Percentiles rank a stretch among this genome's conserved stretches.
These are phyloP conservation scores for Mycena vulgaris DNA, from an alignment of 768 basidiomycete species.

Conservation along the genomic window DNA sequence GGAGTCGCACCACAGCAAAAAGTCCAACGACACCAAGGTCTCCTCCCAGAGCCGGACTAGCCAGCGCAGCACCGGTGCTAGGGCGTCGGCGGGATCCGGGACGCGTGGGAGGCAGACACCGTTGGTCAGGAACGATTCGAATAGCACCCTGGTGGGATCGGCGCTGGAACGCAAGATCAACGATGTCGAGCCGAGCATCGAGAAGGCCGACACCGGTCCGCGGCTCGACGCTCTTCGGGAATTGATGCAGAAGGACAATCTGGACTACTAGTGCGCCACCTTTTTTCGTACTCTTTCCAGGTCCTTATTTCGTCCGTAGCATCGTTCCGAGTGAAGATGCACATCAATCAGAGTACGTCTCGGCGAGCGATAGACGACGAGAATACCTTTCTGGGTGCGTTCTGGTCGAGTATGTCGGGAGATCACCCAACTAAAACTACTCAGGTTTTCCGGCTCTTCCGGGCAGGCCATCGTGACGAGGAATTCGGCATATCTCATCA, in stretches of 20 bases:
- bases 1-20: constrained; percentile 40
- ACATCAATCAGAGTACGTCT: constrained; percentile 88
- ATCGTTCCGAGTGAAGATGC: constrained; percentile 86
- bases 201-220: constrained; percentile 70
- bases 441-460: constrained; percentile 75
- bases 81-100: constrained; percentile 46
- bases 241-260: constrained; percentile 75
- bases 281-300: constrained; percentile 15
- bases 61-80: constrained; percentile 38
- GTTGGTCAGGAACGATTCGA: constrained; percentile 72
- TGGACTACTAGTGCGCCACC: constrained; percentile 82
- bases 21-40: constrained; percentile 52
- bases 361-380: constrained; percentile 81
- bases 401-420: constrained; percentile 9
- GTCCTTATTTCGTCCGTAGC: constrained; percentile 55
- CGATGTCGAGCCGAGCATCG: constrained; percentile 69
- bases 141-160: constrained; percentile 83
- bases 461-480: constrained; percentile 81
- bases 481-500: constrained; percentile 79
- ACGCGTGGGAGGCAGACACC: constrained; percentile 49
- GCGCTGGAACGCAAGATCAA: constrained; percentile 79
- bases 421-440: constrained; percentile 44
- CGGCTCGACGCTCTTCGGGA: constrained; percentile 74
- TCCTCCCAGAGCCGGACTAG: constrained; percentile 39
- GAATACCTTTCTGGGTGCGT: constrained; percentile 82